Evolutionary conservation across 257 asterid species (phyloP), one percentile per base, ranked within the genome.

Genomic region (Nicotiana tabacum): DNA sequence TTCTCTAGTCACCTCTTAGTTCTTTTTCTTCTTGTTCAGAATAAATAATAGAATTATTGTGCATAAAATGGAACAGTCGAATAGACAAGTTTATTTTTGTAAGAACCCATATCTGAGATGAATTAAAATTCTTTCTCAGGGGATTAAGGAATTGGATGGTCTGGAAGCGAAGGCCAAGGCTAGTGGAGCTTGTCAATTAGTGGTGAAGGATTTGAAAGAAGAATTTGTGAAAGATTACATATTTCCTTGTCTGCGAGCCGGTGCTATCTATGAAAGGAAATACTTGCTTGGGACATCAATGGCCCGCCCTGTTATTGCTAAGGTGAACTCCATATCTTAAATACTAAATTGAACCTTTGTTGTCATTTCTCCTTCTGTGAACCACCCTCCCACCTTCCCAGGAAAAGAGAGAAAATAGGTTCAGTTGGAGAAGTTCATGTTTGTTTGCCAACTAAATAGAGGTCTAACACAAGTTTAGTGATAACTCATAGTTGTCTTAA

Each of bases 251-350:
- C 87, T 96, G 85, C 92, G 95, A 82, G 99, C 98, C 46, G 99
- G 98, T 83, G 98, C 99, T 60, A 82, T 94, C 86, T 96, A 94
- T 87, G 98, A 96, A 88, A 91, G 99, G 68, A 96, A 94, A 87
- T 94, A 94, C 90, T 87, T 96, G 88, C 97, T 96, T 30, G 98
- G 98, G 68, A 96, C 99, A 78, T 93, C 99, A 83, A 96, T 96
- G 98, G 98, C 99, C 84, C 98, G 98, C 58, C 99, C 98, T 2
- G 98, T 93, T 76, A 96, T 96, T 86, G 99, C 98, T 29, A 96
- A 96, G 99, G 99, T 96, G 86, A 84, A 78, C 39, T 74, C 43
- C 29, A 56, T 39, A 18, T 64, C 79, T 58, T 55, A 82, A 79
- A 61, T 57, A 27, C 24, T 21, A 17, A 68, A 30, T 81, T 51